Evolutionary conservation across 805 yeast genomes (phyloP).

Genomic region (Hanseniaspora taiwanica): DNA sequence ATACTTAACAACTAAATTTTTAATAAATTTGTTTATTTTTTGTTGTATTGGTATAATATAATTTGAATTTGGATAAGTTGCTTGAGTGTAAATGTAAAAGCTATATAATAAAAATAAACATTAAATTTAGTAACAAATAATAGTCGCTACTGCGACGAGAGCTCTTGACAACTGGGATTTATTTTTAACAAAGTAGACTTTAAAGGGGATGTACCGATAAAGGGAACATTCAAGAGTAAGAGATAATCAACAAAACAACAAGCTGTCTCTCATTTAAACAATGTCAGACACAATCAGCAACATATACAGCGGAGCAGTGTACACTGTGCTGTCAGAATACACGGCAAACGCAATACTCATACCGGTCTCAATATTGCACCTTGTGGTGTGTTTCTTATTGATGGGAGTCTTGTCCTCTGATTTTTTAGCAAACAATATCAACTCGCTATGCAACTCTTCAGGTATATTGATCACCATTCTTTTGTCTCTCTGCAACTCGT

Average conservation of each 20-base stretch:
- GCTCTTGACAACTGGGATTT: too few species aligned
- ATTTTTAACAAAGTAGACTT: background rate
- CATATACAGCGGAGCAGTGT: background rate
- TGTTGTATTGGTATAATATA: background rate
- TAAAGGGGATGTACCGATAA: background rate
- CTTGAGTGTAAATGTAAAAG: too few species aligned
- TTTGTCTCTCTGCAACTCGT: constrained; percentile 25
- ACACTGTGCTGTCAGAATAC: too few species aligned
- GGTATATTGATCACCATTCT: constrained; percentile 18
- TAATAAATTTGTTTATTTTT: background rate
- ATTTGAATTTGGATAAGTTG: too few species aligned
- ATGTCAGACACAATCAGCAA: too few species aligned
- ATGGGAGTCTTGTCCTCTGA: constrained; percentile 25
- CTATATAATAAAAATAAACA: too few species aligned
- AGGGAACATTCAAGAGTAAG: background rate
- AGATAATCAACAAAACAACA: background rate
- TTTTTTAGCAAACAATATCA: constrained; percentile 23
- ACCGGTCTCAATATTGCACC: constrained; percentile 16
- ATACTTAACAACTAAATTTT: too few species aligned
- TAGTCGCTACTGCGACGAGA: too few species aligned
- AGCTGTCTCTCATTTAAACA: too few species aligned
- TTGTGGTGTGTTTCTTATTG: constrained; percentile 17
- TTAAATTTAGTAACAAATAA: too few species aligned
- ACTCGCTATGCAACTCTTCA: constrained; percentile 8
- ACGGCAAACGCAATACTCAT: too few species aligned